Conservation (phyloP, 495 filamentous ascomycete genomes). For the Margaritispora aquatica region DNA sequence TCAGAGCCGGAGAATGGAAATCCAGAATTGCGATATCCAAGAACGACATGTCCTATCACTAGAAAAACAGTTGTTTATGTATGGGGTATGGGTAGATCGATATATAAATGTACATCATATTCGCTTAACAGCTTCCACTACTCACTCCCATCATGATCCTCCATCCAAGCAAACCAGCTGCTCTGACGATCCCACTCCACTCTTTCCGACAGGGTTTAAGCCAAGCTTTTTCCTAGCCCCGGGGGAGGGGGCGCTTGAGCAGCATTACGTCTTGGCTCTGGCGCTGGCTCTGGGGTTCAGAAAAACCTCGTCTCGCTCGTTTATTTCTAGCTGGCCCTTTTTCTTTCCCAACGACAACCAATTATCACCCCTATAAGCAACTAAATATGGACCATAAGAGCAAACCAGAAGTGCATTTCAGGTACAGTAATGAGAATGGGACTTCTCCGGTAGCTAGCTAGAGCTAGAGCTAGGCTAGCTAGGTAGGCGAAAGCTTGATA, state of each 20-base stretch:
- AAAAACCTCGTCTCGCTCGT: no score
- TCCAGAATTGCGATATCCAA: no score
- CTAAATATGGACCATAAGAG: not conserved
- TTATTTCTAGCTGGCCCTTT: not conserved
- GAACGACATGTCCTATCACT: no score
- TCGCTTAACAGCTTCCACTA: not conserved
- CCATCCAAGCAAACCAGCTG: not conserved
- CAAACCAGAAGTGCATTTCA: not conserved
- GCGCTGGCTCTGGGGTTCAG: no score
- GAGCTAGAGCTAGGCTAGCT: no score
- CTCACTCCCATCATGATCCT: not conserved
- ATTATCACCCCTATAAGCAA: no score
- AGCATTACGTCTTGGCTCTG: conserved; percentile 10
- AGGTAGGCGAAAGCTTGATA: not conserved
- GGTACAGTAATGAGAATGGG: not conserved
- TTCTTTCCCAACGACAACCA: not conserved
- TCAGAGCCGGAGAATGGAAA: no score
- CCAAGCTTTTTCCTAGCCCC: conserved; percentile 3
- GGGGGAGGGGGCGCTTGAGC: not conserved
- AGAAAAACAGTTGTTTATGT: no score
- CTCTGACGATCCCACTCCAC: not conserved
- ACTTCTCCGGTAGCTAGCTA: not conserved
- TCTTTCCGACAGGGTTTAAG: not conserved
- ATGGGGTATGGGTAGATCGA: no score
- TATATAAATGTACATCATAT: not conserved